These are phyloP conservation scores for Spizellomyces sp. DNA, from an alignment of 192 early-diverging fungal species.

Conservation along the genomic window DNA sequence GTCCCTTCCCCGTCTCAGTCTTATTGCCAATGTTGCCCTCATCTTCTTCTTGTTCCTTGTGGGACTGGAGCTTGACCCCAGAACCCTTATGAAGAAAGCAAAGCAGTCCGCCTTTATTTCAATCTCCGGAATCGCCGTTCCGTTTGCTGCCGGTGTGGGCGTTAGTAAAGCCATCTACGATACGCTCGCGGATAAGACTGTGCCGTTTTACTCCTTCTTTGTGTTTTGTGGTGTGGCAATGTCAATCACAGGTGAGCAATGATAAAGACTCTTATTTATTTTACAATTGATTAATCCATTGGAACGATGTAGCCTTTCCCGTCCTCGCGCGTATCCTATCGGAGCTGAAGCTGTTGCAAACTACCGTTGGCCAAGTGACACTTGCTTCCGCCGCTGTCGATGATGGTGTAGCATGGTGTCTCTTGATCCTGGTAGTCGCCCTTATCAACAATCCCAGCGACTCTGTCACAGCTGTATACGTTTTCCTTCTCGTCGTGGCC, in stretches of 20 bases:
- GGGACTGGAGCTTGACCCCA: slow-evolving; percentile 46
- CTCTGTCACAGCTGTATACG: slow-evolving; percentile 76
- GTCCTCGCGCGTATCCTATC: slow-evolving; percentile 93
- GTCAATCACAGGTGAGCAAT: slow-evolving; percentile 68
- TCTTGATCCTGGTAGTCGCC: slow-evolving; percentile 74
- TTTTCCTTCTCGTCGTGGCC: slow-evolving; percentile 71
- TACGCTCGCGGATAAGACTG: slow-evolving; percentile 24
- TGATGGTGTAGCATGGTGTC: slow-evolving; percentile 85
- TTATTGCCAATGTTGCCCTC: slow-evolving; percentile 87
- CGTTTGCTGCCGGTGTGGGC: slow-evolving; percentile 78
- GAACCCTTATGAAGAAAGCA: slow-evolving; percentile 26
- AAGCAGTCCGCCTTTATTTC: slow-evolving; percentile 60
- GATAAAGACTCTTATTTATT: slow-evolving; percentile 51
- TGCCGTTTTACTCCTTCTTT: slow-evolving; percentile 60
- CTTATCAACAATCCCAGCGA: slow-evolving; percentile 80
- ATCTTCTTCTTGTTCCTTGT: slow-evolving; percentile 85
- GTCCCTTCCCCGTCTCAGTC: slow-evolving; percentile 71
- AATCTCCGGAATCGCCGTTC: slow-evolving; percentile 76
- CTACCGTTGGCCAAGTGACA: slow-evolving; percentile 79
- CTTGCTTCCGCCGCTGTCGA: slow-evolving; percentile 86
- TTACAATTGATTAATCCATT: slow-evolving; percentile 49
- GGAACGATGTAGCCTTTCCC: slow-evolving; percentile 70
- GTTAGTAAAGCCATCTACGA: slow-evolving; percentile 56
- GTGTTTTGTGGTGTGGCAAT: slow-evolving; percentile 90
- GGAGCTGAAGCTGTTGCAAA: slow-evolving; percentile 80